These are phyloP conservation scores for Penicillium desertorum DNA, from an alignment of 495 filamentous ascomycete genomes.

Conservation along the genomic window DNA sequence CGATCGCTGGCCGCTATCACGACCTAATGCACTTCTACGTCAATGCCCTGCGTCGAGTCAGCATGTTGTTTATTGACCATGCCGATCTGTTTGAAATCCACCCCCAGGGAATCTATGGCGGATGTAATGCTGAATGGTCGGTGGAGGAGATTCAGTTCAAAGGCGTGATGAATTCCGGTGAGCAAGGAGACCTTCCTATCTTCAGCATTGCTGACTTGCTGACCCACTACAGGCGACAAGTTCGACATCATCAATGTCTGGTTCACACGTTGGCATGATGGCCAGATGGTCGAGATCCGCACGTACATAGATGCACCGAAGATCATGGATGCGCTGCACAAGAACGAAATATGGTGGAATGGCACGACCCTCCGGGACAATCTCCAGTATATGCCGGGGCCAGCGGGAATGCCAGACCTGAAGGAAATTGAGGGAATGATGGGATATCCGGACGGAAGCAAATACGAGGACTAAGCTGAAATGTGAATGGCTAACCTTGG, in stretches of 20 bases:
- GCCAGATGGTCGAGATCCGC: constrained; percentile 40
- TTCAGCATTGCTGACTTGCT: constrained; percentile 2
- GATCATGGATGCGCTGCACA: constrained; percentile 34
- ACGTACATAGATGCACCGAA: constrained; percentile 36
- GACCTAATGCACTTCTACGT: constrained; percentile 43
- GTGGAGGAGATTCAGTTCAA: constrained; percentile 39
- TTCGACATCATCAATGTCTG: constrained; percentile 42
- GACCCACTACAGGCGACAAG: constrained; percentile 22
- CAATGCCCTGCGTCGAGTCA: constrained; percentile 37
- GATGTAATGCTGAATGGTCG: constrained; percentile 38
- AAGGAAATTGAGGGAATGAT: constrained; percentile 29
- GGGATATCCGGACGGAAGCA: constrained; percentile 34
- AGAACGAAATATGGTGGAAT: constrained; percentile 44
- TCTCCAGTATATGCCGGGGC: constrained; percentile 37
- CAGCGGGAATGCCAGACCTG: constrained; percentile 40
- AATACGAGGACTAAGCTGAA: constrained; percentile 22
- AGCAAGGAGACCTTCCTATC: constrained; percentile 1
- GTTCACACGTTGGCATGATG: constrained; percentile 37
- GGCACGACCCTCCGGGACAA: constrained; percentile 33
- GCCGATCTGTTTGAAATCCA: constrained; percentile 38
- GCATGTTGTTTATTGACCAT: constrained; percentile 33
- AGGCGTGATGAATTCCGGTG: constrained; percentile 39
- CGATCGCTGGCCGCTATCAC: constrained; percentile 35
- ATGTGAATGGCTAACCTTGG: neutral
- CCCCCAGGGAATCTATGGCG: constrained; percentile 36